Evolutionary conservation across 805 yeast genomes (phyloP).

Genomic region (Wickerhamiella allomyrinae): DNA sequence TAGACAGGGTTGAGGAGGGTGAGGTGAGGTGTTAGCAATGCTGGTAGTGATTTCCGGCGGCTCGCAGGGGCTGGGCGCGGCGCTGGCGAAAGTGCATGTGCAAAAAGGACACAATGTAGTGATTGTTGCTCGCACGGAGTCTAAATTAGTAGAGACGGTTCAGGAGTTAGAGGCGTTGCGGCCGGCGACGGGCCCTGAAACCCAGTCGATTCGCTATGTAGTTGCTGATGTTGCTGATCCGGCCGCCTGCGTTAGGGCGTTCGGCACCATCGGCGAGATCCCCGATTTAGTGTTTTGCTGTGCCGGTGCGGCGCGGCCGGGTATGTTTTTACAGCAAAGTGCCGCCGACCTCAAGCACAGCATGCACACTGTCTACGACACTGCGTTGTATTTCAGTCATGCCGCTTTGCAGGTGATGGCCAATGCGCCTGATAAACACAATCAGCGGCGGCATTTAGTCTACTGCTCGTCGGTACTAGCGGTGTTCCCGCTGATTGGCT

Average conservation of each 20-base stretch:
- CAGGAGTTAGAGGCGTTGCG: conserved; percentile 26
- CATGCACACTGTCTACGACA: conserved; percentile 52
- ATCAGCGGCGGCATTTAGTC: conserved; percentile 35
- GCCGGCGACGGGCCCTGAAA: conserved; percentile 13
- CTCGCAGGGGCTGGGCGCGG: conserved; percentile 85
- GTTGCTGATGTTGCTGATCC: conserved; percentile 56
- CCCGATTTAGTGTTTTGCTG: conserved; percentile 75
- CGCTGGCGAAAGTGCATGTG: conserved; percentile 48
- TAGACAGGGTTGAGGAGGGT: no score
- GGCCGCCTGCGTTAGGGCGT: conserved; percentile 32
- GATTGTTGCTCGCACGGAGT: conserved; percentile 62
- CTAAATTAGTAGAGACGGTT: conserved; percentile 40
- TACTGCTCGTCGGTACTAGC: conserved; percentile 67
- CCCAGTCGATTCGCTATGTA: conserved; percentile 30
- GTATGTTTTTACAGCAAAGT: conserved; percentile 54
- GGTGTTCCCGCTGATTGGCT: conserved; percentile 80
- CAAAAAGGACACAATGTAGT: conserved; percentile 47
- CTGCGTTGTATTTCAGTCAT: conserved; percentile 61
- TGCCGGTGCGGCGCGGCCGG: conserved; percentile 78
- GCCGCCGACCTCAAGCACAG: conserved; percentile 46
- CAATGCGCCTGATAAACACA: conserved; percentile 15
- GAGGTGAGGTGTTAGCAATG: conserved; percentile 22
- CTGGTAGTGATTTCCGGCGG: conserved; percentile 78
- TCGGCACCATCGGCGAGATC: conserved; percentile 26
- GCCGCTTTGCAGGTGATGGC: conserved; percentile 30